Conservation (phyloP, 495 filamentous ascomycete genomes). For the Aspergillus carlsbadensis region DNA sequence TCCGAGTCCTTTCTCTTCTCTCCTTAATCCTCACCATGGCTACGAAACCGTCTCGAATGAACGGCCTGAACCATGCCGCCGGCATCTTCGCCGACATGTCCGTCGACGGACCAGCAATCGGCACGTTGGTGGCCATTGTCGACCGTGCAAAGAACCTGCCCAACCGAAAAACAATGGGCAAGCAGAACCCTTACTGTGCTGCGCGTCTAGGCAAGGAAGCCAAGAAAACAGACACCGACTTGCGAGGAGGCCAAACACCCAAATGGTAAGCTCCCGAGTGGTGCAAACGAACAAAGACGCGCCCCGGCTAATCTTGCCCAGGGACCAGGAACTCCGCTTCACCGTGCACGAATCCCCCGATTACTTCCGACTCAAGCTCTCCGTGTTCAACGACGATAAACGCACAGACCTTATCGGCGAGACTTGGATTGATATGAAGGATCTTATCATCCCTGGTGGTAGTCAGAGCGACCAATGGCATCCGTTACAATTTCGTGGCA, state of each 20-base stretch:
- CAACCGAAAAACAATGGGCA: constrained; percentile 94
- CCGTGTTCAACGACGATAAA: constrained; percentile 97
- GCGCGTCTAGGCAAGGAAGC: constrained; percentile 93
- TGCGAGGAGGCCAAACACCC: constrained; percentile 91
- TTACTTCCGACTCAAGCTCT: constrained; percentile 90
- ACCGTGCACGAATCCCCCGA: constrained; percentile 94
- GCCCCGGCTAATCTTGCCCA: constrained; percentile 38
- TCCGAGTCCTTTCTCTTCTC: not conserved
- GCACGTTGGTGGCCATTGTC: constrained; percentile 86
- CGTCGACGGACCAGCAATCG: constrained; percentile 90
- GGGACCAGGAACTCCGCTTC: constrained; percentile 97
- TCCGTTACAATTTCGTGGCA: constrained; percentile 76
- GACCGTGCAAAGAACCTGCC: constrained; percentile 95
- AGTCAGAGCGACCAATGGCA: constrained; percentile 95
- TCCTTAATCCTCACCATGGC: constrained; percentile 23
- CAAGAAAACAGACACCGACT: constrained; percentile 94
- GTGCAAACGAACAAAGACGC: not conserved
- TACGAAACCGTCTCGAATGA: constrained; percentile 32
- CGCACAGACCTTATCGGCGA: constrained; percentile 95
- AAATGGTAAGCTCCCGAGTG: constrained; percentile 67
- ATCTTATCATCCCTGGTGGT: constrained; percentile 79
- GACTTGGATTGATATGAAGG: constrained; percentile 77
- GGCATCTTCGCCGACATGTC: constrained; percentile 97
- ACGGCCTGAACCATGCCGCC: constrained; percentile 66
- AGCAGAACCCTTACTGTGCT: constrained; percentile 97